Evolutionary conservation across 2,329 filamentous ascomycete species (phyloP).

Genomic region (Fusarium piperis): DNA sequence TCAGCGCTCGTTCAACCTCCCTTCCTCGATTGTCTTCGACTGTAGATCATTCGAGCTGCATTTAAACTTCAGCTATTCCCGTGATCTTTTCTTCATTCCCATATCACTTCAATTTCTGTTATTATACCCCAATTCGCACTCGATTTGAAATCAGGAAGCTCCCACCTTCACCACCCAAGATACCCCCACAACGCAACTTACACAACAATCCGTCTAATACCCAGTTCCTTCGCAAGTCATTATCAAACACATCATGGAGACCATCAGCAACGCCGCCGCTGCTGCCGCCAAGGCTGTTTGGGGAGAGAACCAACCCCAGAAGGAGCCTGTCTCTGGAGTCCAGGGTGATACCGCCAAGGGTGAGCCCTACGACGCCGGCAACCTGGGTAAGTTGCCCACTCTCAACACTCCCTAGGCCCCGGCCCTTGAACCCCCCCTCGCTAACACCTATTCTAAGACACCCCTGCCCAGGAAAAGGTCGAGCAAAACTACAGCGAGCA

Average conservation of each 20-base stretch:
- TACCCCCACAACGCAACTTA: constrained; percentile 18
- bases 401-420: not conserved
- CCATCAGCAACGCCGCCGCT: constrained; percentile 64
- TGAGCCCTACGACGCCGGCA: constrained; percentile 84
- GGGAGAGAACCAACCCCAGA: constrained; percentile 52
- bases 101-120: not conserved
- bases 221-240: not conserved
- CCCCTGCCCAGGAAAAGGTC: constrained; percentile 29
- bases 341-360: constrained; percentile 72
- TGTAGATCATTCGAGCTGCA: constrained; percentile 12
- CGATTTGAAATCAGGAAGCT: not conserved
- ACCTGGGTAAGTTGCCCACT: constrained; percentile 60
- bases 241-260: constrained; percentile 63
- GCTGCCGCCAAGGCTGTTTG: constrained; percentile 55
- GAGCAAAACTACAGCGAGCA: constrained; percentile 26
- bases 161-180: constrained; percentile 1
- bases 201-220: not conserved
- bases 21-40: not conserved
- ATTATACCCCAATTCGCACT: constrained; percentile 11
- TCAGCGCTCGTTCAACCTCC: constrained; percentile 20
- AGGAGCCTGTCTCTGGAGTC: constrained; percentile 78
- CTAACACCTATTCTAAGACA: constrained; percentile 16
- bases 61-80: constrained; percentile 32
- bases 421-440: not conserved
- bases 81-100: not conserved